These are phyloP conservation scores for Cystobasidium slooffiae DNA, from an alignment of 1,284 basidiomycete species.

Conservation along the genomic window DNA sequence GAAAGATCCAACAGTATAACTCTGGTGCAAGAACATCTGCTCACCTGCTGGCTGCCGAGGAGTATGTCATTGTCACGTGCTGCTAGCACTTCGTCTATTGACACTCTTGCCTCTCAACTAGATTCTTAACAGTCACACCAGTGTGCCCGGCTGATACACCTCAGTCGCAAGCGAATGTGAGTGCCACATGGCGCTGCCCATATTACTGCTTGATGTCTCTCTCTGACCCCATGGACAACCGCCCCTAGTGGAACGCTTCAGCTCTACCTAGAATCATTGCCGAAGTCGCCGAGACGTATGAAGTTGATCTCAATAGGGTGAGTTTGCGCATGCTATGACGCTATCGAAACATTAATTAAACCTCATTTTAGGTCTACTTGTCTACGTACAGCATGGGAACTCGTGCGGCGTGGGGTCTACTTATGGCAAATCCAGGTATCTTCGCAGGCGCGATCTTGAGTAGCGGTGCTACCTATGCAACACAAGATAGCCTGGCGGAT, in stretches of 20 bases:
- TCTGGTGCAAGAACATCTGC: conserved; percentile 8
- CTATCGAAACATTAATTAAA: not conserved
- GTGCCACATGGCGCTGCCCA: not conserved
- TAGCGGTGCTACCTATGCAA: conserved; percentile 31
- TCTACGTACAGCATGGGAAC: conserved; percentile 40
- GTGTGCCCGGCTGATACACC: conserved; percentile 28
- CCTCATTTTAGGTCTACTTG: conserved; percentile 14
- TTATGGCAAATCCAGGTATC: conserved; percentile 29
- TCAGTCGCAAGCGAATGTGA: conserved; percentile 11
- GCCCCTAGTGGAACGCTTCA: not conserved
- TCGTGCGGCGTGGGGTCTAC: conserved; percentile 23
- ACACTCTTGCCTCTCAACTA: not conserved
- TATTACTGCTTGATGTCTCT: not conserved
- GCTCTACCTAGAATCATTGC: conserved; percentile 21
- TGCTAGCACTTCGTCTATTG: not conserved
- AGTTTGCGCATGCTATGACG: not conserved
- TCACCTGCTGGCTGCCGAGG: conserved; percentile 34
- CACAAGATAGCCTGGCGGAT: not conserved
- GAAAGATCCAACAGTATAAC: conserved; percentile 24
- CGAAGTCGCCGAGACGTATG: conserved; percentile 24
- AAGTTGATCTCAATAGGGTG: conserved; percentile 35
- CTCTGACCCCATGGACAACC: no score
- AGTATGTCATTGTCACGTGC: conserved; percentile 19
- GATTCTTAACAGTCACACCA: conserved; percentile 34
- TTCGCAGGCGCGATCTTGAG: conserved; percentile 38